These are phyloP conservation scores for Eutrema heterophyllum DNA, from an alignment of 345 rosid genomes.

Conservation along the genomic window DNA sequence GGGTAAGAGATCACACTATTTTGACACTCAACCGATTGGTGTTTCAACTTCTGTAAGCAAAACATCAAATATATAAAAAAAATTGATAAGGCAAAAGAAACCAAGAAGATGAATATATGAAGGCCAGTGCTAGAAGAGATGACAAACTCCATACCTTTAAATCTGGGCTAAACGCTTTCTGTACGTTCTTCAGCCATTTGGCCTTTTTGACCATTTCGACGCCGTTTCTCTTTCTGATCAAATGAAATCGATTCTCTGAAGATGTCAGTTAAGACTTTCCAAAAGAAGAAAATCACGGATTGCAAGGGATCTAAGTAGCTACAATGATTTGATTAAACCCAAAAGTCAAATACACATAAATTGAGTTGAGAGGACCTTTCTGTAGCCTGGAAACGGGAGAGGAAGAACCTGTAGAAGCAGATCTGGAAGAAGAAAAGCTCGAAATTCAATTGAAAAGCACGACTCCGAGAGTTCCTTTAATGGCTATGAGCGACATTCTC, in stretches of 20 bases:
- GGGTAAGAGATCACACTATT: slow-evolving; percentile 45
- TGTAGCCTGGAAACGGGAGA: neutral
- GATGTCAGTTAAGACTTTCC: neutral
- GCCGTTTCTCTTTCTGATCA: slow-evolving; percentile 20
- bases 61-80: neutral
- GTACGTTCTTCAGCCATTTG: slow-evolving; percentile 85
- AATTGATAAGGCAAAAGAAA: neutral
- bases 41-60: slow-evolving; percentile 19
- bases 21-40: slow-evolving; percentile 21
- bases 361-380: neutral
- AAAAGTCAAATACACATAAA: neutral
- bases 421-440: slow-evolving; percentile 6
- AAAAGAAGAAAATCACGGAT: neutral
- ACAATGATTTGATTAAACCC: neutral
- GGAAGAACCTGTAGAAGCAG: slow-evolving; percentile 6
- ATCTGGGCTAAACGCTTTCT: slow-evolving; percentile 74
- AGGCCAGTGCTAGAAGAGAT: neutral
- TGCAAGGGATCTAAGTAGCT: neutral
- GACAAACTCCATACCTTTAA: slow-evolving; percentile 23
- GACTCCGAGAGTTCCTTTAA: neutral
- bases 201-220: slow-evolving; percentile 77
- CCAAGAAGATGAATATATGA: neutral
- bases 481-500: neutral
- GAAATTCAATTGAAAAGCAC: neutral
- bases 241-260: neutral